Conservation (phyloP, 2,329 filamentous ascomycete species). For the Colletotrichum costaricense region DNA sequence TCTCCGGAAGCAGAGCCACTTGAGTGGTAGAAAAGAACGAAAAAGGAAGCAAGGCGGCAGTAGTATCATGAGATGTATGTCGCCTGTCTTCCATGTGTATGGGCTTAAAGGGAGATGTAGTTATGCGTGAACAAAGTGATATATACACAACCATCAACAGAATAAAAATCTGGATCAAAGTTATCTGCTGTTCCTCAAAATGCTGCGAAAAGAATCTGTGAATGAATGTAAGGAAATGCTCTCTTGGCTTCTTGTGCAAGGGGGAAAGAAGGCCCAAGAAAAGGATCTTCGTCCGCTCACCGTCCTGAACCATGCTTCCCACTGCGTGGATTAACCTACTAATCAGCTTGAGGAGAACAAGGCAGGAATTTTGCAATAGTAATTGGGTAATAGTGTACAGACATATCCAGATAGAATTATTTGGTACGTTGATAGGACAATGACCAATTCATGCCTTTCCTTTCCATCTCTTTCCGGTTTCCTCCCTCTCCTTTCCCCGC, state of each 20-base stretch:
- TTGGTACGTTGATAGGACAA: neutral
- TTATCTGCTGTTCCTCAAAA: neutral
- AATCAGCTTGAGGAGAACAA: neutral
- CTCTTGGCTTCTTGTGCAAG: neutral
- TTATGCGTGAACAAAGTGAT: neutral
- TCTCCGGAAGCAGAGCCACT: neutral
- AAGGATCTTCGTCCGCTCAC: too few species aligned
- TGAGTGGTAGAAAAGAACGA: slow-evolving; percentile 9
- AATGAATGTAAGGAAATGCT: neutral
- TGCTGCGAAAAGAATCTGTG: neutral
- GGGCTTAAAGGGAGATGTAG: neutral
- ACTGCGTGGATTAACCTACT: neutral
- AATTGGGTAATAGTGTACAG: slow-evolving; percentile 3
- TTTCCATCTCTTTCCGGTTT: too few species aligned
- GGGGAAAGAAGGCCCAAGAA: too few species aligned
- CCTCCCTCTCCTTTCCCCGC: neutral
- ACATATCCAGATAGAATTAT: slow-evolving; percentile 4
- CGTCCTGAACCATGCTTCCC: too few species aligned
- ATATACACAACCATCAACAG: neutral
- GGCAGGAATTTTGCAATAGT: neutral
- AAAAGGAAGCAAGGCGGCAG: neutral
- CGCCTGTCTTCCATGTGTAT: neutral
- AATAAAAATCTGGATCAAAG: neutral
- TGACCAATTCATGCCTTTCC: neutral
- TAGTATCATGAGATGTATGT: neutral